These are phyloP conservation scores for Alternaria consortialis DNA, from an alignment of 2,329 filamentous ascomycete species.

Conservation along the genomic window DNA sequence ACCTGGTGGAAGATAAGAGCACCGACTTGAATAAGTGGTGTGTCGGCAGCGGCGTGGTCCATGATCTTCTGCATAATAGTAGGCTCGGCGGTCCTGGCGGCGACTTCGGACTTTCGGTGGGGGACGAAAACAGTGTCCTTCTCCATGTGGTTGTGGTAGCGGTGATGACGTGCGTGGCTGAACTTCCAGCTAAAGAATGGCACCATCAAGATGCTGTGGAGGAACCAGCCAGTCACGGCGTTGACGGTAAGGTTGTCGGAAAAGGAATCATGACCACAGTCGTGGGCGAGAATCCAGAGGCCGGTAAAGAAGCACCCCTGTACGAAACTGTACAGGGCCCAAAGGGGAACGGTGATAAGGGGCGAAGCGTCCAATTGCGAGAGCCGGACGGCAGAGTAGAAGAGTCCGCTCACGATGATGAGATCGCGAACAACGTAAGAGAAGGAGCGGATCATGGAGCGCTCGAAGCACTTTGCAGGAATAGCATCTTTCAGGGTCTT, in stretches of 20 bases:
- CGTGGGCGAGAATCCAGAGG: conserved; percentile 73
- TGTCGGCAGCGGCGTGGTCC: conserved; percentile 62
- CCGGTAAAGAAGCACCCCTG: conserved; percentile 74
- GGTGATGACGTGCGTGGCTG: conserved; percentile 16
- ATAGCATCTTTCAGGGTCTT: conserved; percentile 37
- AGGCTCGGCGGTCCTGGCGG: conserved; percentile 12
- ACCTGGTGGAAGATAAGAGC: conserved; percentile 69
- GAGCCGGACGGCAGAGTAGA: conserved; percentile 25
- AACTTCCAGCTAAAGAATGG: conserved; percentile 65
- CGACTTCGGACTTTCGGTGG: conserved; percentile 25
- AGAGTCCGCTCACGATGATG: conserved; percentile 27
- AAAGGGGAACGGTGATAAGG: conserved; percentile 44
- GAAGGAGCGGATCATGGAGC: conserved; percentile 32
- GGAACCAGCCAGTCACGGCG: conserved; percentile 68
- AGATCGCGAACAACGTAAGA: conserved; percentile 38
- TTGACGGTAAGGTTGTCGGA: conserved; percentile 66
- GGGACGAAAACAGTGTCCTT: conserved; percentile 50
- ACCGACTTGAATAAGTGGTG: conserved; percentile 65
- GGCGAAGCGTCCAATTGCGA: conserved; percentile 25
- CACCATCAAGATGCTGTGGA: conserved; percentile 72
- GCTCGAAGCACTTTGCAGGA: conserved; percentile 36
- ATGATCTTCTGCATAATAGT: conserved; percentile 42
- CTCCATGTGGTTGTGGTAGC: conserved; percentile 17
- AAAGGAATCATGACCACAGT: conserved; percentile 75
- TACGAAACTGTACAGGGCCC: conserved; percentile 68